Percentiles rank a stretch among this genome's conserved stretches.
Evolutionary conservation across 768 basidiomycete genomes (phyloP).

Genomic region (Boletus tomentosulus): DNA sequence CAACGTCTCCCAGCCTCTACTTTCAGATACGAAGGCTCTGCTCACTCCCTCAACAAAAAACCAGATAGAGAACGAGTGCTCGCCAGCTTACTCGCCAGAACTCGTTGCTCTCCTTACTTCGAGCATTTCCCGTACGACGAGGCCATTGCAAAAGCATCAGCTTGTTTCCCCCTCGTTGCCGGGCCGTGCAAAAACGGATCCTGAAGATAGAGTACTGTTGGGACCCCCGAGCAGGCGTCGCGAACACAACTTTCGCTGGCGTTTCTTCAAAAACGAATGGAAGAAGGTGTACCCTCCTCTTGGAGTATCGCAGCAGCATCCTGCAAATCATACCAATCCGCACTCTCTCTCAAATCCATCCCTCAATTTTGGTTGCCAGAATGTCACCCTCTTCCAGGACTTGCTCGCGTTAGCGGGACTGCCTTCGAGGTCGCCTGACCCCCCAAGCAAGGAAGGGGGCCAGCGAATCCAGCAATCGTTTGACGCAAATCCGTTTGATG

Average conservation of each 20-base stretch:
- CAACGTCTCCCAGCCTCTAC: conserved; percentile 44
- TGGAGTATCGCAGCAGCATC: conserved; percentile 36
- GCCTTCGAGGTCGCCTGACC: conserved; percentile 21
- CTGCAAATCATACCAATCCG: conserved; percentile 2
- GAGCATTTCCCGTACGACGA: conserved; percentile 41
- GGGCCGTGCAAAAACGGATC: conserved; percentile 49
- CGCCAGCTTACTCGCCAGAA: conserved; percentile 62
- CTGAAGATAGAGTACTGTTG: conserved; percentile 54
- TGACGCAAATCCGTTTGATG: conserved; percentile 13
- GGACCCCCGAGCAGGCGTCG: conserved; percentile 72
- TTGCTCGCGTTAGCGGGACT: conserved; percentile 42
- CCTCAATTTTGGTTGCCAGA: conserved; percentile 41
- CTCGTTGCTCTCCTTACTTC: conserved; percentile 61
- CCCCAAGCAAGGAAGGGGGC: conserved; percentile 27
- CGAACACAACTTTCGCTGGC: conserved; percentile 69
- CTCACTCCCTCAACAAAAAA: conserved; percentile 48
- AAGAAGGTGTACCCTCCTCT: conserved; percentile 59
- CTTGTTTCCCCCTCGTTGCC: conserved; percentile 56
- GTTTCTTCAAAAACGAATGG: conserved; percentile 52
- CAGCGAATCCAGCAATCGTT: background rate
- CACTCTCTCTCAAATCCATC: conserved; percentile 22
- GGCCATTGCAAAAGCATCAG: conserved; percentile 37
- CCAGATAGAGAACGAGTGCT: conserved; percentile 49
- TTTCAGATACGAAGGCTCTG: conserved; percentile 42
- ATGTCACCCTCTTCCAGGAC: conserved; percentile 40